These are phyloP conservation scores for Ploettnerulaceae sp. DNA, from an alignment of 2,329 filamentous ascomycete genomes.

Conservation along the genomic window DNA sequence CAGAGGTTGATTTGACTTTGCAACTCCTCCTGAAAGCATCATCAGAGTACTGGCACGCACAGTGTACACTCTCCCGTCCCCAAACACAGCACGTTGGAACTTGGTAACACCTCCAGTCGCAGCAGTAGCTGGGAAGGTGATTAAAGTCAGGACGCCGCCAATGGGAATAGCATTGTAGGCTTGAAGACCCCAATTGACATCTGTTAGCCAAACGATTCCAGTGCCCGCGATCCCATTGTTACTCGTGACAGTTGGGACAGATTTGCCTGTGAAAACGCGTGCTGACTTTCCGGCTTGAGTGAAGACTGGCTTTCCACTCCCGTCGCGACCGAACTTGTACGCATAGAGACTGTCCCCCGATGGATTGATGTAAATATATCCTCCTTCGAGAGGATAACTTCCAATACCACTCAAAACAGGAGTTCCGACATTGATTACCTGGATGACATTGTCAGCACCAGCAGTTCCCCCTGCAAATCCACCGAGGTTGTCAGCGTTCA, in stretches of 20 bases:
- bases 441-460: conserved; percentile 7
- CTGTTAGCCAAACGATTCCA: too few species aligned
- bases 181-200: too few species aligned
- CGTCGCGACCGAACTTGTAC: conserved; percentile 8
- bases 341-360: conserved; percentile 12
- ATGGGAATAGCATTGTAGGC: too few species aligned
- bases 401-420: conserved; percentile 6
- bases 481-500: conserved; percentile 14
- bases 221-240: too few species aligned
- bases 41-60: background rate
- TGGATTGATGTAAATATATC: conserved; percentile 9
- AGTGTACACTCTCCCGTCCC: conserved; percentile 3
- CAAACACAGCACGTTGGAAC: conserved; percentile 7
- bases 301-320: conserved; percentile 6
- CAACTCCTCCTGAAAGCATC: conserved; percentile 1
- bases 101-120: conserved; percentile 5
- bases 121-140: conserved; percentile 29
- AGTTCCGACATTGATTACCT: conserved; percentile 5
- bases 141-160: too few species aligned
- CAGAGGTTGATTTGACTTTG: background rate
- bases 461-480: conserved; percentile 10
- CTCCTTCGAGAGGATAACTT: conserved; percentile 13
- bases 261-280: conserved; percentile 6
- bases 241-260: too few species aligned
- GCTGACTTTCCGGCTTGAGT: conserved; percentile 10